These are phyloP conservation scores for Clonostachys byssicola DNA, from an alignment of 2,329 filamentous ascomycete genomes.

Conservation along the genomic window DNA sequence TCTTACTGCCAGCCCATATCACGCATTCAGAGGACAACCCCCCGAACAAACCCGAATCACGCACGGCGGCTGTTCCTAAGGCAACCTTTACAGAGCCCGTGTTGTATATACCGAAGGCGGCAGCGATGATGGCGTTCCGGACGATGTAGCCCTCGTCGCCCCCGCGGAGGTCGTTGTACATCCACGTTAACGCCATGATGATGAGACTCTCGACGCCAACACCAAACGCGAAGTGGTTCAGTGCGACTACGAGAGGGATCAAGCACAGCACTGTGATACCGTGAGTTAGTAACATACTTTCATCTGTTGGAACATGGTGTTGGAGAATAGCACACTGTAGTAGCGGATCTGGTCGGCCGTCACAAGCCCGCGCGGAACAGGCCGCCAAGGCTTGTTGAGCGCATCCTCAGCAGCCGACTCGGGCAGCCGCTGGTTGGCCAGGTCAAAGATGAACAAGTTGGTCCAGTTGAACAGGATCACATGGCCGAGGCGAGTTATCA, in stretches of 20 bases:
- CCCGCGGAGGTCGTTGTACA: slow-evolving; percentile 33
- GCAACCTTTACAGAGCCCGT: slow-evolving; percentile 1
- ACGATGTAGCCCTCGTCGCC: slow-evolving; percentile 16
- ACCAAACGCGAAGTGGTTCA: slow-evolving; percentile 11
- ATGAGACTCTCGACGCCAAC: slow-evolving; percentile 16
- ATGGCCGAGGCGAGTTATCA: slow-evolving; percentile 9
- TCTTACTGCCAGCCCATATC: no score
- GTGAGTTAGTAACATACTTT: no score
- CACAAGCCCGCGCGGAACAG: slow-evolving; percentile 18
- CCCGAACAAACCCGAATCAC: slow-evolving; percentile 6
- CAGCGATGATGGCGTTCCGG: slow-evolving; percentile 7
- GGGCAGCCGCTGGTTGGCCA: slow-evolving; percentile 29
- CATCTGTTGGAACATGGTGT: no score
- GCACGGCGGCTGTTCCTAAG: neutral
- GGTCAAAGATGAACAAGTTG: slow-evolving; percentile 19
- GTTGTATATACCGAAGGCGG: slow-evolving; percentile 5
- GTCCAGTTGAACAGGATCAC: slow-evolving; percentile 13
- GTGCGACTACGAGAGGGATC: slow-evolving; percentile 12
- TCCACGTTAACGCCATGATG: slow-evolving; percentile 24
- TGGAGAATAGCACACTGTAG: no score
- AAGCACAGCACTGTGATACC: slow-evolving; percentile 10
- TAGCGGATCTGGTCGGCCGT: slow-evolving; percentile 12
- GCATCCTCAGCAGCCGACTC: slow-evolving; percentile 26
- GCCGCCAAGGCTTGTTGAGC: slow-evolving; percentile 32
- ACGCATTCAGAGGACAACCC: slow-evolving; percentile 3